These are phyloP conservation scores for Suhomyces pyralidae DNA, from an alignment of 805 yeast species.

Conservation along the genomic window DNA sequence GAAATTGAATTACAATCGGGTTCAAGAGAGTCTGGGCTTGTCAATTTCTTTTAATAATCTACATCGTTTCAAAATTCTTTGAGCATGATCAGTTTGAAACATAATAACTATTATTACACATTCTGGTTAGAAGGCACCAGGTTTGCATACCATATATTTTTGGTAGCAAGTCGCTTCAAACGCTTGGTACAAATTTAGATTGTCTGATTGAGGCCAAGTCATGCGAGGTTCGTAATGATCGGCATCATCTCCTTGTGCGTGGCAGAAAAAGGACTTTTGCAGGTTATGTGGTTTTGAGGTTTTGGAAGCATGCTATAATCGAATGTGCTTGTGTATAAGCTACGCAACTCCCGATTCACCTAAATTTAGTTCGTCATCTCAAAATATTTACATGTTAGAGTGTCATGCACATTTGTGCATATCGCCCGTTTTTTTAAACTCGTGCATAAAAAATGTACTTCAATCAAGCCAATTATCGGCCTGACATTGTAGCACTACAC, in stretches of 20 bases:
- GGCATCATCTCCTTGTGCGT: background rate
- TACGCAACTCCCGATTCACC: background rate
- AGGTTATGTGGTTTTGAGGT: background rate
- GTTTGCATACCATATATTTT: background rate
- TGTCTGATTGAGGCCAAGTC: background rate
- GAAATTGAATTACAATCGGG: background rate
- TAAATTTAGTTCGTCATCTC: background rate
- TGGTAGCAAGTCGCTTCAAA: background rate
- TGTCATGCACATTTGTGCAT: background rate
- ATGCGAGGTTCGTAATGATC: background rate
- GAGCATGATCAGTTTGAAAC: background rate
- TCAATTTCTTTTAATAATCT: background rate
- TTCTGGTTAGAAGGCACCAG: background rate
- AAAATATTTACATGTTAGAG: background rate
- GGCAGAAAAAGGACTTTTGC: background rate
- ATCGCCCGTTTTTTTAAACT: constrained; percentile 1
- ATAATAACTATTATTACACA: background rate
- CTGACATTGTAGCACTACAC: background rate
- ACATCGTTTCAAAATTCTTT: background rate
- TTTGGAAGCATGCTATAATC: background rate
- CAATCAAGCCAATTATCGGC: background rate
- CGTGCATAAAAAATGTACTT: background rate
- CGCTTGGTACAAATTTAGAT: background rate
- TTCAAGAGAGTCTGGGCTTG: background rate
- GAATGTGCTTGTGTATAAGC: background rate